Evolutionary conservation across 169 alveolate genomes (phyloP).

Genomic region (Eimeria praecox): DNA sequence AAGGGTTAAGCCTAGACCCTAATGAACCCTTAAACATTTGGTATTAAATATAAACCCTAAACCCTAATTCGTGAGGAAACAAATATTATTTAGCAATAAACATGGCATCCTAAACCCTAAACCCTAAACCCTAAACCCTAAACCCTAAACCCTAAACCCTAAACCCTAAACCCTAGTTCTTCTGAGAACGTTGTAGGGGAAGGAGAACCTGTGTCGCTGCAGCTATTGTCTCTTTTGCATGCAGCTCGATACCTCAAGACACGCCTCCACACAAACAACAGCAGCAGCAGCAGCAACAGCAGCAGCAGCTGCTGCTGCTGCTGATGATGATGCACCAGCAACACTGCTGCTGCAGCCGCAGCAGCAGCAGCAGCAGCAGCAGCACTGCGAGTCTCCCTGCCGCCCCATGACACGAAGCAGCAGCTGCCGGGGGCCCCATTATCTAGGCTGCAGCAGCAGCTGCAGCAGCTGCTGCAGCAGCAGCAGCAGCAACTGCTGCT

Average conservation of each 20-base stretch:
- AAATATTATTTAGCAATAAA: too few species aligned
- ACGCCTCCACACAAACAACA: slow-evolving; percentile 24
- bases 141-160: too few species aligned
- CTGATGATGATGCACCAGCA: background rate
- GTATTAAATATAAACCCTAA: too few species aligned
- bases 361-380: slow-evolving; percentile 8
- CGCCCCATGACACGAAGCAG: background rate
- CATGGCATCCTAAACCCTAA: too few species aligned
- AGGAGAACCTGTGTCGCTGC: background rate
- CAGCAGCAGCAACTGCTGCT: slow-evolving; percentile 34
- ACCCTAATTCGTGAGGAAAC: too few species aligned
- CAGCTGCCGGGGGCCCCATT: background rate
- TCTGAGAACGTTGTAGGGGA: background rate
- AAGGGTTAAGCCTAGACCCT: slow-evolving; percentile 19
- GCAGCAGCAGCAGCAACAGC: slow-evolving; percentile 15
- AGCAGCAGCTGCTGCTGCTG: background rate
- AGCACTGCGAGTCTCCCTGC: background rate
- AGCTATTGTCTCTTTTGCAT: background rate
- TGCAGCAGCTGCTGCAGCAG: background rate
- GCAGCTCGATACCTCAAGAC: slow-evolving; percentile 39
- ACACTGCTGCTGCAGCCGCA: background rate
- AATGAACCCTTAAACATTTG: too few species aligned
- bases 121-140: too few species aligned
- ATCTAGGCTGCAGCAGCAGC: slow-evolving; percentile 1
- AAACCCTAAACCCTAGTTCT: background rate